phyloP scores from a whole-genome alignment of 345 rosid genomes.

The Populus ilicifolia region DNA sequence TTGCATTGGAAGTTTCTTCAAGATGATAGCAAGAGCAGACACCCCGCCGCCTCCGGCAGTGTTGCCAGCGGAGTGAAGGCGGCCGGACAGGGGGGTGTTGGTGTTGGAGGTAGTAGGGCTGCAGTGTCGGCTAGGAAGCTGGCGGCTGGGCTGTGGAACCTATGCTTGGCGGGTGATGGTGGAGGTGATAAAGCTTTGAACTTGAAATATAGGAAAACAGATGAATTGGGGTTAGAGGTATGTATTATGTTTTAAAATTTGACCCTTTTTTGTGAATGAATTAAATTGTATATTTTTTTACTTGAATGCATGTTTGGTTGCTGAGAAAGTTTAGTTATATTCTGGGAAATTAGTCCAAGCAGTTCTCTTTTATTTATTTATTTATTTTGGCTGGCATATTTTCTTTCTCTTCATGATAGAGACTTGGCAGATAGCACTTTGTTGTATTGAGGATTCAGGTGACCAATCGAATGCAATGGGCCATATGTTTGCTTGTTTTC shows the following conservation, averaged over 20 bases:
- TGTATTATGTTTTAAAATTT: neutral
- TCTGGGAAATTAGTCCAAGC: neutral
- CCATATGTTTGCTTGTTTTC: neutral
- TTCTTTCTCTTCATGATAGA: neutral
- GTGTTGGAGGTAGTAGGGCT: neutral
- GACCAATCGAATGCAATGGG: neutral
- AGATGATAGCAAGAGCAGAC: neutral
- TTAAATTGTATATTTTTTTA: too few relatives aligned
- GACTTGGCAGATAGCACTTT: neutral
- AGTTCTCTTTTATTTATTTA: neutral
- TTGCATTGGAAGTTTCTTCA: constrained; percentile 17
- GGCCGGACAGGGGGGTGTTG: neutral
- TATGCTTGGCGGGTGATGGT: constrained; percentile 6
- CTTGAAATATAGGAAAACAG: constrained; percentile 6
- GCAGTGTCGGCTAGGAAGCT: constrained; percentile 37
- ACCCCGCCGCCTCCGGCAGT: neutral
- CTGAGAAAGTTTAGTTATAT: neutral
- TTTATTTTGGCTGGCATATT: neutral
- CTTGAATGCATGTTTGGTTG: neutral
- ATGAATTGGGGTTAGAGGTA: constrained; percentile 22
- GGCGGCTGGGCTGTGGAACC: constrained; percentile 34
- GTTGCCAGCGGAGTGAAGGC: neutral
- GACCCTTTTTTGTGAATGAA: too few relatives aligned
- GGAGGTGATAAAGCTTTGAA: neutral
- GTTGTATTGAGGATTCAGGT: neutral